Evolutionary conservation across 1,139 yeast genomes (phyloP), one percentile per base, ranked within the genome.

Genomic region (Yamadazyma epiphylla): DNA sequence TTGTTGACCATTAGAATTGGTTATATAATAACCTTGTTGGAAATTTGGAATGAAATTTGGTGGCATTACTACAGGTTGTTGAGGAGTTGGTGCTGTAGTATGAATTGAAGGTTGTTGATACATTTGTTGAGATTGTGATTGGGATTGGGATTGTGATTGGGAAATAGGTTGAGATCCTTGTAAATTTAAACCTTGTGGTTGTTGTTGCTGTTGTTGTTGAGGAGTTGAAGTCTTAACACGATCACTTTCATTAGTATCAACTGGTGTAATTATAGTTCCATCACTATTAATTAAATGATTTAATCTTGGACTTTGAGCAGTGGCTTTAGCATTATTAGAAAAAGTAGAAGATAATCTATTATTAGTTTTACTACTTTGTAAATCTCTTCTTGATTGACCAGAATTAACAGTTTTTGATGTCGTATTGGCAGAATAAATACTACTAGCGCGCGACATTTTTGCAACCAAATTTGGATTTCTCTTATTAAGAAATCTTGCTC

Each of bases 221-320:
- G 32, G 29, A 13, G 43, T 32, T 15, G 37, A 17, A 37, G 29
- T 33, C 15, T 37, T 39, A 9, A 27, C 15, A 7, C 16, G 19
- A 17, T 17, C 20, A 13, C 46, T 43, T 5, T 45, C 53, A 35
- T 37, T 32, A 1, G 66, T 52, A 11, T 63, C 73, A 11, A 64
- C 58, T 0, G 74, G 71, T 1, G 74, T 64, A 19, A 66, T 62
- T 8, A 65, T 60, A 3, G 74, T 68, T 2, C 74, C 74, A 39
- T 68, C 74, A 42, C 73, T 65, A 37, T 68, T 68, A 29, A 68
- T 66, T 62, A 67, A 59, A 39, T 66, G 68, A 22, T 64, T 47
- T 29, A 66, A 50, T 35, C 63, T 54, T 8, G 71, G 66, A 12
- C 63, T 60, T 30, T 53, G 39, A 19, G 37, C 23, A 16, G 30